Conservation (phyloP, 257 asterid species). For the Lycium barbarum region DNA sequence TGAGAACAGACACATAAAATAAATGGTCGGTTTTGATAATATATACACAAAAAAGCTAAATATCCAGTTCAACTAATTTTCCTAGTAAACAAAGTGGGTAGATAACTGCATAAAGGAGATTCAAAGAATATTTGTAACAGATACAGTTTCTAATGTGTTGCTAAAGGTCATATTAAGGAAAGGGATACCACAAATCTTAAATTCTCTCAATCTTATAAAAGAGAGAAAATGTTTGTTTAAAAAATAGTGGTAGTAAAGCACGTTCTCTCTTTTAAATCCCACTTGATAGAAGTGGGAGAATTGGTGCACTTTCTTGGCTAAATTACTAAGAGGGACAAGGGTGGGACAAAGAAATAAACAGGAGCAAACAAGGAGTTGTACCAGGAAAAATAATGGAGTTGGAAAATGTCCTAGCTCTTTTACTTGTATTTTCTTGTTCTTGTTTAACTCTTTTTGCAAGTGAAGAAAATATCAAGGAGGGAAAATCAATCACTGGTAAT, state of each 20-base stretch:
- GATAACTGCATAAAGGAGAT: background rate
- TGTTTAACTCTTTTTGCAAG: background rate
- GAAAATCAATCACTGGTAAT: slow-evolving; percentile 28
- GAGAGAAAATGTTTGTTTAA: background rate
- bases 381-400: slow-evolving; percentile 8
- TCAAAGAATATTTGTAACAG: background rate
- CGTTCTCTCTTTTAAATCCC: background rate
- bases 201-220: background rate
- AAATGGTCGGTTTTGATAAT: background rate
- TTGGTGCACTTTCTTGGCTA: background rate
- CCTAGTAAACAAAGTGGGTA: background rate
- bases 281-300: background rate
- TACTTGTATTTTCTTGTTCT: slow-evolving; percentile 3
- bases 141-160: background rate
- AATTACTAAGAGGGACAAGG: background rate
- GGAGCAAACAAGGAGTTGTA: background rate
- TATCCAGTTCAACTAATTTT: background rate
- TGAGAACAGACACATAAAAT: background rate
- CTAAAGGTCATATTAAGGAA: background rate
- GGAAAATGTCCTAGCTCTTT: background rate
- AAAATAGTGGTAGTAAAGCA: background rate
- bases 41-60: background rate
- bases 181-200: background rate
- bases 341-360: background rate
- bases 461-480: slow-evolving; percentile 19